These are phyloP conservation scores for Nemania diffusa DNA, from an alignment of 2,329 filamentous ascomycete species.

Conservation along the genomic window DNA sequence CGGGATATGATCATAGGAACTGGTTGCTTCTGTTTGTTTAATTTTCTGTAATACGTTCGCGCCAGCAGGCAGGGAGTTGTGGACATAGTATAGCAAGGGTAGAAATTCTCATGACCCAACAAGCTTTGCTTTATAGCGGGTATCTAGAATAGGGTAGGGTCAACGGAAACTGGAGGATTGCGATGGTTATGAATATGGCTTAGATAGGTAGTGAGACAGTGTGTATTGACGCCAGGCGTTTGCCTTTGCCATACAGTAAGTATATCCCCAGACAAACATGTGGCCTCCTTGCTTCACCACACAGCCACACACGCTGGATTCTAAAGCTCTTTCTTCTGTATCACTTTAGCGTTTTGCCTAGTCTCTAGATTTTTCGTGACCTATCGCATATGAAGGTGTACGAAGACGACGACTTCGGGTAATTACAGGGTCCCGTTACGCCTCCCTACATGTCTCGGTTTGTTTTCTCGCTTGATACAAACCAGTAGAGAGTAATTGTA, in stretches of 20 bases:
- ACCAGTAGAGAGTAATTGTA: too few relatives aligned
- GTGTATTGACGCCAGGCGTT: background rate
- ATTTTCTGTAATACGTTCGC: background rate
- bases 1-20: slow-evolving; percentile 34
- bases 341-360: too few relatives aligned
- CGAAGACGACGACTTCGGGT: too few relatives aligned
- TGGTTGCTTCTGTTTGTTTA: background rate
- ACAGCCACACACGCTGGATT: background rate
- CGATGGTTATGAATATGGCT: background rate
- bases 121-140: background rate
- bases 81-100: background rate
- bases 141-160: background rate
- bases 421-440: too few relatives aligned
- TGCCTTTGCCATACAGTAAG: background rate
- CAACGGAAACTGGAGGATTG: background rate
- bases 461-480: too few relatives aligned
- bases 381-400: too few relatives aligned
- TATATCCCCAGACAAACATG: too few relatives aligned
- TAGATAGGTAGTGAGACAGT: background rate
- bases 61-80: slow-evolving; percentile 1
- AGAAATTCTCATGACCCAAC: background rate
- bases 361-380: too few relatives aligned
- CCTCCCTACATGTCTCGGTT: too few relatives aligned
- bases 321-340: background rate
- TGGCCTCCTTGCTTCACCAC: background rate